These are phyloP conservation scores for Stemphylium vesicarium DNA, from an alignment of 2,329 filamentous ascomycete species.

Conservation along the genomic window DNA sequence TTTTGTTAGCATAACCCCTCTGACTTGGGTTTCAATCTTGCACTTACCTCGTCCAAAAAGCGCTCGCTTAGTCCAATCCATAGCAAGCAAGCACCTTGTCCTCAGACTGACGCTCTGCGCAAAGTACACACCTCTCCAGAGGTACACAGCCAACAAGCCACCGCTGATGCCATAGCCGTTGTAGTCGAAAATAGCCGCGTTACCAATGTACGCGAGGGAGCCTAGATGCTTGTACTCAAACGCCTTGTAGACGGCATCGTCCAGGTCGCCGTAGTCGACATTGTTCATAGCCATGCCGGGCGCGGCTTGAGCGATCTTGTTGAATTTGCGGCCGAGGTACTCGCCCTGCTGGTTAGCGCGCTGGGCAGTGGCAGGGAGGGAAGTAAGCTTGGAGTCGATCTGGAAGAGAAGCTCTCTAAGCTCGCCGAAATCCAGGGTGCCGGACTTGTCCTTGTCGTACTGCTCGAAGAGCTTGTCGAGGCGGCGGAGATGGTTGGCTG, in stretches of 20 bases:
- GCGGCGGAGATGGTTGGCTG: constrained; percentile 82
- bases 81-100: constrained; percentile 85
- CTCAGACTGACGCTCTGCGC: constrained; percentile 94
- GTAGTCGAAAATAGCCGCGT: constrained; percentile 93
- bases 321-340: constrained; percentile 93
- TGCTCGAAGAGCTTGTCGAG: constrained; percentile 89
- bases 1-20: constrained; percentile 1
- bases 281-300: constrained; percentile 80
- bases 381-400: constrained; percentile 94
- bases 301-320: constrained; percentile 80
- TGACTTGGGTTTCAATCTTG: too few species aligned
- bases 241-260: constrained; percentile 89
- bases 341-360: constrained; percentile 94
- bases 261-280: constrained; percentile 85
- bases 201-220: constrained; percentile 92
- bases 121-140: constrained; percentile 97
- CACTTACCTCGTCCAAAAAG: constrained; percentile 90
- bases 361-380: constrained; percentile 92
- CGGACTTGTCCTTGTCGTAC: constrained; percentile 92
- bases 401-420: constrained; percentile 85
- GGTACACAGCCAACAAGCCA: constrained; percentile 89
- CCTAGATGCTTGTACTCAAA: constrained; percentile 95
- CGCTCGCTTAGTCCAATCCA: constrained; percentile 98
- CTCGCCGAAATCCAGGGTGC: constrained; percentile 93
- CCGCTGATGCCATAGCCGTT: constrained; percentile 79